Evolutionary conservation across 139 green algal species (phyloP).

Genomic region (Choricystis sp.): DNA sequence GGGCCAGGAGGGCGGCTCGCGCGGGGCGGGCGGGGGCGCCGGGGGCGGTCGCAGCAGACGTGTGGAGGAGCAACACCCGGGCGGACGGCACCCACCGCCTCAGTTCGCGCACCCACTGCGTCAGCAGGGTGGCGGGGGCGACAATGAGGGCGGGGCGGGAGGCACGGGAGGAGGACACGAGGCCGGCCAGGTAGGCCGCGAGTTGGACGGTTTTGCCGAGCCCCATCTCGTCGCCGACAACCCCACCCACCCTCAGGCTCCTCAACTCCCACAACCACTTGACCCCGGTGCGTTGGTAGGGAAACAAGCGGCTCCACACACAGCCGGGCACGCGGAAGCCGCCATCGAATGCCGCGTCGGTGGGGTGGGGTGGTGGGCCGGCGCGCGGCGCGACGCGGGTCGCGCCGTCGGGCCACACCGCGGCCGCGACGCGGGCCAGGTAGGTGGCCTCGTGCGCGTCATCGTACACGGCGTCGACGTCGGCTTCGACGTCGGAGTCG

Average conservation of each 20-base stretch:
- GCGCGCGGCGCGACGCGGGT: background rate
- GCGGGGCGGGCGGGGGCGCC: no score
- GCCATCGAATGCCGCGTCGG: constrained; percentile 48
- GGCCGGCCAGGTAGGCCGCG: constrained; percentile 56
- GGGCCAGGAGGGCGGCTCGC: background rate
- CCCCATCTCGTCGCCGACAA: constrained; percentile 86
- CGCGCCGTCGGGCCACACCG: background rate
- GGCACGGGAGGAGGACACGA: constrained; percentile 43
- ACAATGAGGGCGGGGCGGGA: constrained; percentile 71
- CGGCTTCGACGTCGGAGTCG: constrained; percentile 3
- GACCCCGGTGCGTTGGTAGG: constrained; percentile 82
- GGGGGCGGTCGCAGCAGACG: constrained; percentile 14
- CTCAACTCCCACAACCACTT: constrained; percentile 99
- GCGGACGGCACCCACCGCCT: constrained; percentile 49
- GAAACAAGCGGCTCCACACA: constrained; percentile 58
- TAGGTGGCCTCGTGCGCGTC: constrained; percentile 34
- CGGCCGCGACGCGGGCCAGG: constrained; percentile 11
- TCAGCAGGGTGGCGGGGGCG: constrained; percentile 83
- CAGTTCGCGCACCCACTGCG: constrained; percentile 89
- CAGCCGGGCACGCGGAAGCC: constrained; percentile 31
- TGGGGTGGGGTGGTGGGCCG: background rate
- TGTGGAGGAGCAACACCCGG: constrained; percentile 75
- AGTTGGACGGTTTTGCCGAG: constrained; percentile 81
- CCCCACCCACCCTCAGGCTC: constrained; percentile 72
- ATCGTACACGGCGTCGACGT: constrained; percentile 32